phyloP scores from a whole-genome alignment of 164 flowering plant genomes.

The Houttuynia cordata region DNA sequence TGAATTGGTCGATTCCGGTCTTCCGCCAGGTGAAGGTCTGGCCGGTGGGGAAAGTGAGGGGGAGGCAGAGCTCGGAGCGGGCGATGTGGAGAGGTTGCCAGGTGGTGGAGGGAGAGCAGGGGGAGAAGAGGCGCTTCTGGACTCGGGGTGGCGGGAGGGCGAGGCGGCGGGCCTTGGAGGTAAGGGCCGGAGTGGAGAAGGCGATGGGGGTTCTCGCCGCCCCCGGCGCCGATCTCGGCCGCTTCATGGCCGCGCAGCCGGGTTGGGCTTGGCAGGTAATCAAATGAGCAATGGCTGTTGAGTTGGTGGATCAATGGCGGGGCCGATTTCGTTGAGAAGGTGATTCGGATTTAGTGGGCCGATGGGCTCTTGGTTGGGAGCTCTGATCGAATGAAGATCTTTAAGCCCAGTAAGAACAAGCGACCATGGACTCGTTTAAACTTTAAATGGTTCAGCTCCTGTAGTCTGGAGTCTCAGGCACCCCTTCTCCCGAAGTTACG shows the following conservation, averaged over 20 bases:
- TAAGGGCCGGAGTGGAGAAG: background rate
- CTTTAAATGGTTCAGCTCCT: too few species aligned
- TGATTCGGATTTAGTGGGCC: too few species aligned
- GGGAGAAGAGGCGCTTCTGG: background rate
- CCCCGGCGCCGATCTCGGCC: background rate
- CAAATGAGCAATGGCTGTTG: too few species aligned
- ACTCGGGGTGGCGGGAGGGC: background rate
- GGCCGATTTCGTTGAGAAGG: too few species aligned
- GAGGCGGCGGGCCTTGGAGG: background rate
- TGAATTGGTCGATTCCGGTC: conserved; percentile 56
- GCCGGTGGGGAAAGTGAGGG: conserved; percentile 95
- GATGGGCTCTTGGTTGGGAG: too few species aligned
- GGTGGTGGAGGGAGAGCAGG: background rate
- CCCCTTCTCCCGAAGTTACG: too few species aligned
- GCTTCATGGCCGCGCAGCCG: conserved; percentile 1
- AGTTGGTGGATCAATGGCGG: too few species aligned
- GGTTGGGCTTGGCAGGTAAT: too few species aligned
- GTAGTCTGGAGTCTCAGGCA: too few species aligned
- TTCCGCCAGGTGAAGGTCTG: conserved; percentile 91
- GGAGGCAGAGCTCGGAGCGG: conserved; percentile 64
- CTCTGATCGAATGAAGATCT: too few species aligned
- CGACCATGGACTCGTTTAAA: too few species aligned
- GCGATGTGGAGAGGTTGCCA: conserved; percentile 64
- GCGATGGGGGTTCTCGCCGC: background rate
- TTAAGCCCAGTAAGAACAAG: too few species aligned